These are phyloP conservation scores for Apiospora pterosperma DNA, from an alignment of 2,329 filamentous ascomycete species.

Conservation along the genomic window DNA sequence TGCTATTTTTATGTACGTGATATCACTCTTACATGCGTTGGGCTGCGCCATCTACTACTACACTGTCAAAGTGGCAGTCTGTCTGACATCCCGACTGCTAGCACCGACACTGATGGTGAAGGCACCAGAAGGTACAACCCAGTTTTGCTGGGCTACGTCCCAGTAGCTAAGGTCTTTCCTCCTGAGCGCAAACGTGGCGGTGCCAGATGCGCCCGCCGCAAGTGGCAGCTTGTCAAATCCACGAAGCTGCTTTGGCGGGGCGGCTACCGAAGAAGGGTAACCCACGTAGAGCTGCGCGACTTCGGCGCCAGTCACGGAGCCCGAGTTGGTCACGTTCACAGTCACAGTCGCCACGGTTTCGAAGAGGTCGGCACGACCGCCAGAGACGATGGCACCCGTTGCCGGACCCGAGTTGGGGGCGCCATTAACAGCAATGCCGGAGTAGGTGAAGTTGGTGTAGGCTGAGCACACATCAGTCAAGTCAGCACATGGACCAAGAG, in stretches of 20 bases:
- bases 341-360: constrained; percentile 47
- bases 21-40: neutral
- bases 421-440: neutral
- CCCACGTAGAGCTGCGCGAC: constrained; percentile 57
- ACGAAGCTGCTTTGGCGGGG: constrained; percentile 49
- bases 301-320: constrained; percentile 47
- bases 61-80: neutral
- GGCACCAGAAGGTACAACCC: constrained; percentile 46
- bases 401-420: constrained; percentile 39
- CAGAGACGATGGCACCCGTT: constrained; percentile 41
- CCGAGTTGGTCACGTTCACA: constrained; percentile 50
- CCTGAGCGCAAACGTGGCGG: constrained; percentile 49
- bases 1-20: neutral
- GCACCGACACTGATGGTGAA: constrained; percentile 7
- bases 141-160: constrained; percentile 57
- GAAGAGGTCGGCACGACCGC: constrained; percentile 54
- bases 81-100: constrained; percentile 2
- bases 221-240: constrained; percentile 61
- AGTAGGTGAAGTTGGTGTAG: constrained; percentile 39
- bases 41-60: neutral
- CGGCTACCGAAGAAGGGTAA: constrained; percentile 36
- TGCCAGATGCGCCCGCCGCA: constrained; percentile 41
- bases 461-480: neutral
- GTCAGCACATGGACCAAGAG: neutral
- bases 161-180: constrained; percentile 64